phyloP scores from a whole-genome alignment of 208 protist genomes.

The Porcisia deanei region DNA sequence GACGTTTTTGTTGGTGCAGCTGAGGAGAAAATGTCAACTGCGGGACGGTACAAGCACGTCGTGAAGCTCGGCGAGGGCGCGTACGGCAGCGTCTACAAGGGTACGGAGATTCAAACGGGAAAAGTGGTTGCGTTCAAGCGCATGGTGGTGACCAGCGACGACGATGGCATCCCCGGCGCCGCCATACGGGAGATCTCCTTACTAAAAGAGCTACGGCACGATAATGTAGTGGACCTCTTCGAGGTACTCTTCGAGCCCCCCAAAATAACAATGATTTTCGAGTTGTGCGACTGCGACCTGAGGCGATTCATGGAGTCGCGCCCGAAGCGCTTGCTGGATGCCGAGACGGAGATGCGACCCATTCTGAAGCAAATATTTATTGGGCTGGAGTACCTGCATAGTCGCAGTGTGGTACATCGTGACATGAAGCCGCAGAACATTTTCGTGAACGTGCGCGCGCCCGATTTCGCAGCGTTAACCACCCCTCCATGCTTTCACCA shows the following conservation, averaged over 20 bases:
- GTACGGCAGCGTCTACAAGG: conserved; percentile 98
- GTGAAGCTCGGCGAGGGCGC: conserved; percentile 98
- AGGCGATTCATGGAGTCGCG: conserved; percentile 95
- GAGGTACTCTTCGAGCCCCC: conserved; percentile 97
- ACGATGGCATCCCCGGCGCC: conserved; percentile 91
- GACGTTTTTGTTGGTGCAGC: not conserved
- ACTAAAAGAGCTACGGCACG: conserved; percentile 95
- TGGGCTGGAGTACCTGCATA: conserved; percentile 79
- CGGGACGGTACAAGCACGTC: conserved; percentile 87
- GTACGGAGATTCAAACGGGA: conserved; percentile 76
- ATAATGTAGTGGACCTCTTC: conserved; percentile 93
- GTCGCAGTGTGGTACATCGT: conserved; percentile 81
- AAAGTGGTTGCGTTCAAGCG: conserved; percentile 90
- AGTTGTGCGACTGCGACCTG: conserved; percentile 96
- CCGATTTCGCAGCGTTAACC: conserved; percentile 32
- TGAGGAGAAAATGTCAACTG: conserved; percentile 55
- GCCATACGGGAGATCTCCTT: conserved; percentile 93
- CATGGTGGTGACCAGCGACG: conserved; percentile 81
- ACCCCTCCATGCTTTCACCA: conserved; percentile 11
- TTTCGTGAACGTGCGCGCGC: conserved; percentile 63
- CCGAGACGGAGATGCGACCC: conserved; percentile 50
- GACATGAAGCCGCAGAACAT: conserved; percentile 94
- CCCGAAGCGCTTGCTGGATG: conserved; percentile 32
- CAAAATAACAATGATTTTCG: conserved; percentile 97
- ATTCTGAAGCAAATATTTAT: conserved; percentile 84